Percentiles rank a stretch among this genome's conserved stretches.
phyloP scores from a whole-genome alignment of 2,329 filamentous ascomycete genomes.

The Sclerotiophoma versabilis region DNA sequence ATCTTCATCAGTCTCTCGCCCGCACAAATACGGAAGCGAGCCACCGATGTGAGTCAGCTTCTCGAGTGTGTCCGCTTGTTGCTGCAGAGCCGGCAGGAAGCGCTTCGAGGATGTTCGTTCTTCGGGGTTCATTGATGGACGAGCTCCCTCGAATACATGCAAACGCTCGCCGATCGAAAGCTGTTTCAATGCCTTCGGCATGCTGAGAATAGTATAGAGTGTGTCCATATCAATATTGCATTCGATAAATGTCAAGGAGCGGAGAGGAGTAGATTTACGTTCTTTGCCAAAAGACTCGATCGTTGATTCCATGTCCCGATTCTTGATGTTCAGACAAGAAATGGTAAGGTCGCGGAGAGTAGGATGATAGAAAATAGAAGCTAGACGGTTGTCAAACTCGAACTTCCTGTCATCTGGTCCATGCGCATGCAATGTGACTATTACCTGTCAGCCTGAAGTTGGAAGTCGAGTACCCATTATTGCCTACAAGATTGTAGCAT shows the following conservation, averaged over 20 bases:
- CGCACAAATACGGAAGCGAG: constrained; percentile 17
- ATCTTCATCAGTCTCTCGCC: constrained; percentile 21
- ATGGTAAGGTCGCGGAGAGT: constrained; percentile 41
- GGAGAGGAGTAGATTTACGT: constrained; percentile 37
- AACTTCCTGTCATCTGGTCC: constrained; percentile 38
- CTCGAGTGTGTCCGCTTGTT: constrained; percentile 43
- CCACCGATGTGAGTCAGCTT: constrained; percentile 40
- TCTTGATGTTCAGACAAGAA: constrained; percentile 44
- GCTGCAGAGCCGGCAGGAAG: constrained; percentile 39
- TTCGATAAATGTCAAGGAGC: constrained; percentile 45
- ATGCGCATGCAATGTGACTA: constrained; percentile 46
- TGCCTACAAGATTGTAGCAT: constrained; percentile 43
- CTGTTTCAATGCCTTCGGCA: constrained; percentile 42
- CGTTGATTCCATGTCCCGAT: constrained; percentile 17
- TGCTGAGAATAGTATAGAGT: constrained; percentile 36
- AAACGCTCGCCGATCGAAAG: constrained; percentile 45
- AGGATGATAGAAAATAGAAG: constrained; percentile 44
- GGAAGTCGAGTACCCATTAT: background rate
- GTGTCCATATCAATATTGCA: constrained; percentile 44
- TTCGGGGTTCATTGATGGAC: constrained; percentile 21
- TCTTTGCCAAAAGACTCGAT: constrained; percentile 18
- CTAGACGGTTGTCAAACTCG: constrained; percentile 29
- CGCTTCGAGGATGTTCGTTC: constrained; percentile 30
- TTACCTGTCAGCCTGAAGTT: constrained; percentile 14
- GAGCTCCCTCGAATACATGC: constrained; percentile 36